phyloP scores from a whole-genome alignment of 2,329 filamentous ascomycete species.

The Nigrospora osmanthi region DNA sequence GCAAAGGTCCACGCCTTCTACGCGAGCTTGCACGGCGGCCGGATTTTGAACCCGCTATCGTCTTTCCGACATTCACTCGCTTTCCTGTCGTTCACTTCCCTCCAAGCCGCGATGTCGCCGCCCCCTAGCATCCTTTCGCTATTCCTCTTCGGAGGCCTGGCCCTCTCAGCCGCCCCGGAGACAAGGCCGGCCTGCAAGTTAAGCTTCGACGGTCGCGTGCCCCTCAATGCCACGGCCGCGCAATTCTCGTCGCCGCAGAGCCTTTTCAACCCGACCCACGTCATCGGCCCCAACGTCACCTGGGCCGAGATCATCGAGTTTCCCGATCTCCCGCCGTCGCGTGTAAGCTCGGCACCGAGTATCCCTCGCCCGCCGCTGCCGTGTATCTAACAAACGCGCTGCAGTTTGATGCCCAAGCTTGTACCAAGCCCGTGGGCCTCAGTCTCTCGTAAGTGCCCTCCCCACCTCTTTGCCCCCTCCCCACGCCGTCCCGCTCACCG shows the following conservation, averaged over 20 bases:
- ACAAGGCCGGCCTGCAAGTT: not conserved
- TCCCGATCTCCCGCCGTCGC: conserved; percentile 1
- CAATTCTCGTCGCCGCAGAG: not conserved
- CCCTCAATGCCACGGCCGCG: not conserved
- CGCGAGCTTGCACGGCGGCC: too few species aligned
- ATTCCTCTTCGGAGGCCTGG: not conserved
- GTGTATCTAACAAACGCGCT: not conserved
- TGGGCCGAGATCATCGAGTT: conserved; percentile 2
- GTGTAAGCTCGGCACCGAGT: not conserved
- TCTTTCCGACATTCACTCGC: too few species aligned
- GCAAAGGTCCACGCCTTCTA: too few species aligned
- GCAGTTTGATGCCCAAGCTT: not conserved
- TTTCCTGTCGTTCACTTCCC: too few species aligned
- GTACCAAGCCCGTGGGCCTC: not conserved
- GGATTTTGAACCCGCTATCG: too few species aligned
- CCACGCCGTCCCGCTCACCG: too few species aligned
- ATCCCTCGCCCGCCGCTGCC: not conserved
- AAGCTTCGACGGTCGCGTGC: conserved; percentile 2
- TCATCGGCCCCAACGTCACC: conserved; percentile 1
- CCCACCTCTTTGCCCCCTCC: too few species aligned
- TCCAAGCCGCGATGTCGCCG: too few species aligned
- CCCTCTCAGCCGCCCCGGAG: not conserved
- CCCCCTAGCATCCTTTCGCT: too few species aligned
- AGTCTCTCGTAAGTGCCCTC: not conserved
- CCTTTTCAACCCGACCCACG: conserved; percentile 1